Percentiles rank a stretch among this genome's conserved stretches.
phyloP scores from a whole-genome alignment of 2,329 filamentous ascomycete species.

The Verticillium longisporum region DNA sequence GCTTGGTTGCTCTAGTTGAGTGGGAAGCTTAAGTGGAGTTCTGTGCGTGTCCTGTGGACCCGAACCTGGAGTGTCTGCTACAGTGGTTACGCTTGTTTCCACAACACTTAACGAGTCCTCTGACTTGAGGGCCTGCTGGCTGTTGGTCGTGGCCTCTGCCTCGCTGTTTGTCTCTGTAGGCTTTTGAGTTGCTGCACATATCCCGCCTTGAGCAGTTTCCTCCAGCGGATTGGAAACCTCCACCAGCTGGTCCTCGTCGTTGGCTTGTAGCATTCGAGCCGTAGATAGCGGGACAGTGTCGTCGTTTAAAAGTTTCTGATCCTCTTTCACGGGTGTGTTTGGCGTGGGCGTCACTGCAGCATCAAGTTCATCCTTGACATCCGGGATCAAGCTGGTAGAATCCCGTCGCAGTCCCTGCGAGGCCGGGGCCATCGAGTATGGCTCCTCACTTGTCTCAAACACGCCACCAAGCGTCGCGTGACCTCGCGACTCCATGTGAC shows the following conservation, averaged over 20 bases:
- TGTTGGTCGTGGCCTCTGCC: not conserved
- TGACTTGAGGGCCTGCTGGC: not conserved
- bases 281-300: not conserved
- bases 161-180: not conserved
- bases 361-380: conserved; percentile 2
- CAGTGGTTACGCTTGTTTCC: not conserved
- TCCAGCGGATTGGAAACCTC: not conserved
- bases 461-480: not conserved
- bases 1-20: no score
- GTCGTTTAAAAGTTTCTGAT: not conserved
- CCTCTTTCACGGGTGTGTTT: not conserved
- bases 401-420: not conserved
- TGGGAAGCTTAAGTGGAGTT: no score
- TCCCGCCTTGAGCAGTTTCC: not conserved
- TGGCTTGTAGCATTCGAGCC: not conserved
- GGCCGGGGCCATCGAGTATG: not conserved
- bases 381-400: not conserved
- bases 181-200: not conserved
- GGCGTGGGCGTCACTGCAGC: not conserved
- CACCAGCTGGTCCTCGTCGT: not conserved
- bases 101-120: not conserved
- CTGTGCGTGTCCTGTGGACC: not conserved
- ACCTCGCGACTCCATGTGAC: not conserved
- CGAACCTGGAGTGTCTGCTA: not conserved
- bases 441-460: not conserved